Conservation (phyloP, 306 rosid species). For the Cyclanthera cordifolia region DNA sequence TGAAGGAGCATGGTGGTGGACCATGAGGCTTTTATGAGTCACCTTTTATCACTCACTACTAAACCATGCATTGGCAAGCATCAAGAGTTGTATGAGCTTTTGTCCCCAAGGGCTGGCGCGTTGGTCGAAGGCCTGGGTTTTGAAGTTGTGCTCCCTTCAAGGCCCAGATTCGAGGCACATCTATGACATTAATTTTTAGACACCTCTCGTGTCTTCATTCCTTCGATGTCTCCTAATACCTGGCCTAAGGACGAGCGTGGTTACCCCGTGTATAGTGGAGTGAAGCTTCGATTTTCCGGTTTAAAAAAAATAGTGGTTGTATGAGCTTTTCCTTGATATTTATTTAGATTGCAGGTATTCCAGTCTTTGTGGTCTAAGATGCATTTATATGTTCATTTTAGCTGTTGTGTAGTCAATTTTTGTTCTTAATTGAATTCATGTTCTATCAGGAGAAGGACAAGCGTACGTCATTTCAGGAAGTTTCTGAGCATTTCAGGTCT, state of each 20-base stretch:
- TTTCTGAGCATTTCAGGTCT: constrained; percentile 50
- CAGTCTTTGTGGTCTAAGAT: neutral
- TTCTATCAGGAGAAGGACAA: constrained; percentile 77
- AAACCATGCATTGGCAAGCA: neutral
- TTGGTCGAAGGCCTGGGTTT: no score
- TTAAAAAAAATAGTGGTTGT: no score
- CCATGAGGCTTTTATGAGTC: neutral
- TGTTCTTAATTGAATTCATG: neutral
- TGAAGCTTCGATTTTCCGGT: no score
- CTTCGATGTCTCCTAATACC: no score
- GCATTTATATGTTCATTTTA: neutral
- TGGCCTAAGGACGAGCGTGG: no score
- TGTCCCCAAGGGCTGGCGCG: no score
- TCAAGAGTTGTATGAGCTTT: no score
- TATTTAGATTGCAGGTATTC: neutral
- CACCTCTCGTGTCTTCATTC: no score
- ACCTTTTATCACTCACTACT: neutral
- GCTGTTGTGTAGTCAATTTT: neutral
- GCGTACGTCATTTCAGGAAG: constrained; percentile 72
- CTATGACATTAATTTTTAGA: no score
- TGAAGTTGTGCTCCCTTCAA: no score
- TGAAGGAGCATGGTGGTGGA: neutral
- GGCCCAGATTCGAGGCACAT: no score
- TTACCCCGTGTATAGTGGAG: no score
- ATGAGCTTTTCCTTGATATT: neutral